phyloP scores from a whole-genome alignment of 2,329 filamentous ascomycete species.

The Ophiocordyceps unilateralis region DNA sequence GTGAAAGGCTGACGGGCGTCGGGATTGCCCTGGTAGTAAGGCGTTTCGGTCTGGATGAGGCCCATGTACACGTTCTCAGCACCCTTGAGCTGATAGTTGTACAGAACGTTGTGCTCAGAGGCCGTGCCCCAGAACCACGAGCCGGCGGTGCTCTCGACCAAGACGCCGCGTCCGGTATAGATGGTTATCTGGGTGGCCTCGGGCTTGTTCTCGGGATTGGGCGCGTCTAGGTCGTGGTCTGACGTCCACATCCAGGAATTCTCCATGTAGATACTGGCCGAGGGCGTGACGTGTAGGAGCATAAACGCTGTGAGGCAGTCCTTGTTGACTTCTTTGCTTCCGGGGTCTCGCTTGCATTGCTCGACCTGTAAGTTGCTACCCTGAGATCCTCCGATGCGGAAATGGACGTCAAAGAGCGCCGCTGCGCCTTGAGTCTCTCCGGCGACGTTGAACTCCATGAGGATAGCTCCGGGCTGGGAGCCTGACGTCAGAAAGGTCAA shows the following conservation, averaged over 20 bases:
- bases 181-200: slow-evolving; percentile 69
- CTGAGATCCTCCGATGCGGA: slow-evolving; percentile 74
- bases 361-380: slow-evolving; percentile 71
- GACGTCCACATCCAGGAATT: slow-evolving; percentile 85
- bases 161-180: slow-evolving; percentile 73
- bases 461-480: slow-evolving; percentile 68
- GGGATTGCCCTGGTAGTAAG: slow-evolving; percentile 75
- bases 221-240: slow-evolving; percentile 72
- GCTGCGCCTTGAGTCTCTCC: slow-evolving; percentile 48
- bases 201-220: slow-evolving; percentile 4
- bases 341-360: slow-evolving; percentile 61
- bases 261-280: slow-evolving; percentile 61
- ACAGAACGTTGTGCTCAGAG: slow-evolving; percentile 48
- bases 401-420: slow-evolving; percentile 91
- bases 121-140: slow-evolving; percentile 69
- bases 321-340: slow-evolving; percentile 36
- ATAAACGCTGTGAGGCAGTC: slow-evolving; percentile 61
- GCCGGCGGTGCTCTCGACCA: slow-evolving; percentile 56
- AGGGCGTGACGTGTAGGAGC: slow-evolving; percentile 45
- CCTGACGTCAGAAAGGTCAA: slow-evolving; percentile 74
- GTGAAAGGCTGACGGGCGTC: slow-evolving; percentile 48
- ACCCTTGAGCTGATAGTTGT: slow-evolving; percentile 73
- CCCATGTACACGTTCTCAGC: slow-evolving; percentile 69
- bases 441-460: slow-evolving; percentile 82
- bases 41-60: slow-evolving; percentile 77